These are phyloP conservation scores for Escovopsis sp. DNA, from an alignment of 2,329 filamentous ascomycete species.

Conservation along the genomic window DNA sequence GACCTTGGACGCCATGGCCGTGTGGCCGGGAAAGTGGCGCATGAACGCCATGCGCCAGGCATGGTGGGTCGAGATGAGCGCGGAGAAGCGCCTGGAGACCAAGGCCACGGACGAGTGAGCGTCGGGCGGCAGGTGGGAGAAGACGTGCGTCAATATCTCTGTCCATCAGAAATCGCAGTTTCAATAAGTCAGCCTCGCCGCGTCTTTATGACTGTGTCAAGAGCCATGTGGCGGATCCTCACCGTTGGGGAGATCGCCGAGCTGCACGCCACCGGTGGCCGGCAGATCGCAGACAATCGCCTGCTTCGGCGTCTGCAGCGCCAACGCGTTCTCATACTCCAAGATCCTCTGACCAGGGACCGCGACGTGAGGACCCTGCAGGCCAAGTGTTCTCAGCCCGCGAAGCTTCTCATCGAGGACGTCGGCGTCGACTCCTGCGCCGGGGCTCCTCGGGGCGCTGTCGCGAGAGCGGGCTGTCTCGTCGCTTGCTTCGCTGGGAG, in stretches of 20 bases:
- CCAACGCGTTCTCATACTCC: constrained; percentile 46
- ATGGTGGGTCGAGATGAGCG: constrained; percentile 76
- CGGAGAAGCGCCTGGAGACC: constrained; percentile 77
- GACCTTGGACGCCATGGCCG: constrained; percentile 20
- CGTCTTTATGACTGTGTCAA: neutral
- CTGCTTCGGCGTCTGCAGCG: constrained; percentile 30
- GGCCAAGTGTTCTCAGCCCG: constrained; percentile 31
- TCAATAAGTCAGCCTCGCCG: neutral
- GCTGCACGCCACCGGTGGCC: constrained; percentile 25
- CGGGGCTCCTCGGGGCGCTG: constrained; percentile 13
- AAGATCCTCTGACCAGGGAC: constrained; percentile 37
- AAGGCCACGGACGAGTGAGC: constrained; percentile 70
- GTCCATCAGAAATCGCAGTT: constrained; percentile 6
- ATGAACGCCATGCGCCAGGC: constrained; percentile 89
- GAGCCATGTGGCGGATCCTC: constrained; percentile 14
- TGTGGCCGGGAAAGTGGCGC: constrained; percentile 70
- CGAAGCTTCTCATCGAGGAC: constrained; percentile 34
- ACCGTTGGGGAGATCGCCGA: constrained; percentile 69
- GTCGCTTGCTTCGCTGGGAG: constrained; percentile 18
- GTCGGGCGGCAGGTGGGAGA: constrained; percentile 78
- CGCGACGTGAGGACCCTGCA: constrained; percentile 13
- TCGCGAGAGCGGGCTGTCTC: constrained; percentile 21
- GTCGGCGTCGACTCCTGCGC: constrained; percentile 22
- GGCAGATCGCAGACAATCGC: constrained; percentile 32
- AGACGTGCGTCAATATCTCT: constrained; percentile 86